Conservation (phyloP, 2,329 filamentous ascomycete genomes). For the Aspergillus alliaceus region DNA sequence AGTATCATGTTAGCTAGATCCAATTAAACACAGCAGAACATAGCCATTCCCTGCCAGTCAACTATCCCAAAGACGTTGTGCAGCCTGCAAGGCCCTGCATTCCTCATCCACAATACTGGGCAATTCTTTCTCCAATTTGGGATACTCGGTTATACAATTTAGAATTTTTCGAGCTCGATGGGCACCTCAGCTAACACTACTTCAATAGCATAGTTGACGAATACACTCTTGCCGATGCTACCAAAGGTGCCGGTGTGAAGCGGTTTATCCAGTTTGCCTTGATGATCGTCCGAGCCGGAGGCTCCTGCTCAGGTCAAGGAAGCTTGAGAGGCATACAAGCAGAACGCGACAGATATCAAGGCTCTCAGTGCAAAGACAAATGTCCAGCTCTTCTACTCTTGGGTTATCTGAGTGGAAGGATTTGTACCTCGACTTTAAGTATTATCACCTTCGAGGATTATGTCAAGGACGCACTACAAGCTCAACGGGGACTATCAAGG, state of each 20-base stretch:
- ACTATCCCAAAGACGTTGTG: neutral
- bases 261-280: conserved; percentile 43
- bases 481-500: too few species aligned
- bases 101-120: conserved; percentile 9
- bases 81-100: neutral
- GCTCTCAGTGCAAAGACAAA: too few species aligned
- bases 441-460: too few species aligned
- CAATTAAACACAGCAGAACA: too few species aligned
- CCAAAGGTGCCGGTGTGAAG: conserved; percentile 38
- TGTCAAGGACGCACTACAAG: too few species aligned
- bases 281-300: too few species aligned
- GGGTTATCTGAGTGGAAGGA: too few species aligned
- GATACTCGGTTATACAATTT: neutral
- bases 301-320: too few species aligned
- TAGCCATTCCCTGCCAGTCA: neutral
- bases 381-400: too few species aligned
- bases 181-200: conserved; percentile 18
- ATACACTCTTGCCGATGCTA: conserved; percentile 40
- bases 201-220: conserved; percentile 24
- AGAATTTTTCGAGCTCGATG: conserved; percentile 2
- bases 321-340: too few species aligned
- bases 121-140: neutral
- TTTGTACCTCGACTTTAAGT: too few species aligned
- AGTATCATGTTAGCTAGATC: neutral
- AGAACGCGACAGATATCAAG: too few species aligned